phyloP scores from a whole-genome alignment of 2,329 filamentous ascomycete genomes.

The Arthrinium phaeospermum region DNA sequence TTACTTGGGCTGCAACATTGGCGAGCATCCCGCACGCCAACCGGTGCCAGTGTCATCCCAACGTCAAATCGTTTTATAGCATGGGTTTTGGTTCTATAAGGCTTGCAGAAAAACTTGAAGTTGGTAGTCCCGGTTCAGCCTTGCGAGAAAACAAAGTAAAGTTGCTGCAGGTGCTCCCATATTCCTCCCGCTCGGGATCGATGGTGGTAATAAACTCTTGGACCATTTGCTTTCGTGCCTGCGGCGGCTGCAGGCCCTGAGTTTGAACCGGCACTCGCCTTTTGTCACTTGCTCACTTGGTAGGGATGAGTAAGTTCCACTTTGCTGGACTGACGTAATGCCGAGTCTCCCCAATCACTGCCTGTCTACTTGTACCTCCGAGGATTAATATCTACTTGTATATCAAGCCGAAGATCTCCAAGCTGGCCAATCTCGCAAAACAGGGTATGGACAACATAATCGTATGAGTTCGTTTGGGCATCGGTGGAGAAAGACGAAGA shows the following conservation, averaged over 20 bases:
- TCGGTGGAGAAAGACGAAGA: neutral
- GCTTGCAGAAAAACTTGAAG: neutral
- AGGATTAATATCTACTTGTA: neutral
- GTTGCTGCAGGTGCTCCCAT: constrained; percentile 13
- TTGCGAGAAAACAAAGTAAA: neutral
- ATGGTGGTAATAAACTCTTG: neutral
- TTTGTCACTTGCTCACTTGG: neutral
- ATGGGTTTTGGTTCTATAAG: too few relatives aligned
- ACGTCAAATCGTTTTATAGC: too few relatives aligned
- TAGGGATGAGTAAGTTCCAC: neutral
- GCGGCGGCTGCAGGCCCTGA: neutral
- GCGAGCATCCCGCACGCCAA: constrained; percentile 6
- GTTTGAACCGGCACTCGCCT: neutral
- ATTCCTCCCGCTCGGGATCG: constrained; percentile 4
- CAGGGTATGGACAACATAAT: neutral
- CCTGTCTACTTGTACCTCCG: neutral
- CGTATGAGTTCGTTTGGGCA: neutral
- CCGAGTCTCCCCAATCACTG: neutral
- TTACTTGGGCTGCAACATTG: constrained; percentile 11
- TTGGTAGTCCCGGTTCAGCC: neutral
- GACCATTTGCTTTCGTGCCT: neutral
- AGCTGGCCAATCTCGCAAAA: neutral
- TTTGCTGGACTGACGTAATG: constrained; percentile 6
- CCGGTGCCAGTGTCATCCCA: neutral
- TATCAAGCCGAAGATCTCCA: neutral